Percentiles rank a stretch among this genome's conserved stretches.
Conservation (phyloP, 139 green algal species). For the Chlorella vulgaris region DNA sequence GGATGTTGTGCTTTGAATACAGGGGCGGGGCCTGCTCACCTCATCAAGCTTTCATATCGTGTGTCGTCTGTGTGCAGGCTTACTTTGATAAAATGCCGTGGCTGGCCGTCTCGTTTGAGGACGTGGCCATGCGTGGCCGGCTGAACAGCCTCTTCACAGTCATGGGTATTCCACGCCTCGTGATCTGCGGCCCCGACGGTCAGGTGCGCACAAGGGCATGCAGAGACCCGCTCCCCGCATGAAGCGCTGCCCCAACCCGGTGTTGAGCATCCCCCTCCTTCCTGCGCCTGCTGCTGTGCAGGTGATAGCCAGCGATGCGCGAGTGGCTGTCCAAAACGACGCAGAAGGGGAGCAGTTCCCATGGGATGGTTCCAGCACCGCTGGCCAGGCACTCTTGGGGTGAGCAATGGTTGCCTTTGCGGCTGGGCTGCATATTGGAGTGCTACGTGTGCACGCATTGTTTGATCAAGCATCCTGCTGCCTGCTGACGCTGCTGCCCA, state of each 20-base stretch:
- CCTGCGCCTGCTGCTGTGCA: not conserved
- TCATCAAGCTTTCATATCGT: no score
- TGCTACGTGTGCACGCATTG: no score
- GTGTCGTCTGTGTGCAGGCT: no score
- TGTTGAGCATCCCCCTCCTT: no score
- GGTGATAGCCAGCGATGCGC: conserved; percentile 5
- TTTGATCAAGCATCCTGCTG: no score
- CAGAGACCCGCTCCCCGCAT: no score
- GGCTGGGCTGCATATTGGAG: not conserved
- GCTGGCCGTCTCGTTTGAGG: conserved; percentile 17
- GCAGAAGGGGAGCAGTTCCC: not conserved
- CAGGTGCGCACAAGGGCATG: not conserved
- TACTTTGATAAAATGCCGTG: conserved; percentile 33
- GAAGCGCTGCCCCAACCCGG: no score
- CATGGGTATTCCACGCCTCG: conserved; percentile 27
- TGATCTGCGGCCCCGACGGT: conserved; percentile 16
- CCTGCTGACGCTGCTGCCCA: no score
- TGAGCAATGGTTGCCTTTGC: not conserved
- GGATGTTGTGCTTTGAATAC: no score
- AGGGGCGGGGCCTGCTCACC: no score
- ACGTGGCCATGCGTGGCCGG: not conserved
- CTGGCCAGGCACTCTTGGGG: not conserved
- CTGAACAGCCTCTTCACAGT: conserved; percentile 6
- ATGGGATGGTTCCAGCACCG: not conserved
- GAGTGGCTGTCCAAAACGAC: conserved; percentile 6